Evolutionary conservation across 345 rosid species (phyloP).

Genomic region (Pugionium dolabratum): DNA sequence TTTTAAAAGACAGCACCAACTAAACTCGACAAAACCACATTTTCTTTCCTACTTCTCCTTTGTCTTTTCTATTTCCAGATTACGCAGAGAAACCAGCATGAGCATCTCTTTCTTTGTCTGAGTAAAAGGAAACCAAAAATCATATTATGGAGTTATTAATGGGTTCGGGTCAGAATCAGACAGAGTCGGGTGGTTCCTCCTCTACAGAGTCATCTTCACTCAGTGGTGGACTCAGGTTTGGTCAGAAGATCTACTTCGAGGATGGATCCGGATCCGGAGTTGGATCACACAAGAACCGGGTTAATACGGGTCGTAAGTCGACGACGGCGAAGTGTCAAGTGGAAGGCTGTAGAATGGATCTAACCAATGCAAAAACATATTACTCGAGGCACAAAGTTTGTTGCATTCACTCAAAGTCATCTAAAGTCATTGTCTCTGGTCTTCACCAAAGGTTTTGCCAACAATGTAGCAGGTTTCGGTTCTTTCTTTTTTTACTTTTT

Average conservation of each 20-base stretch:
- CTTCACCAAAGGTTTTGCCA: constrained; percentile 92
- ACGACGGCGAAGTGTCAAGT: constrained; percentile 73
- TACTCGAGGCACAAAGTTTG: constrained; percentile 93
- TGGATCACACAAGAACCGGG: constrained; percentile 42
- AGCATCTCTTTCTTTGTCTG: constrained; percentile 24
- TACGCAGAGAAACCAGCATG: constrained; percentile 26
- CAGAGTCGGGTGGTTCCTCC: constrained; percentile 54
- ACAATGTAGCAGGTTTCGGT: constrained; percentile 88
- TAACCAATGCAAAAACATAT: constrained; percentile 84
- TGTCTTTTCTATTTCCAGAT: constrained; percentile 24
- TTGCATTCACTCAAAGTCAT: constrained; percentile 74
- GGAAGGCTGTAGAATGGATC: constrained; percentile 93
- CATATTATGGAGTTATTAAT: constrained; percentile 49
- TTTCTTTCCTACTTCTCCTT: constrained; percentile 30
- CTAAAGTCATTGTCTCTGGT: constrained; percentile 77
- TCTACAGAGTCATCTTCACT: constrained; percentile 50
- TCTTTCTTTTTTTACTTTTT: neutral
- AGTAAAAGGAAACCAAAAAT: constrained; percentile 25
- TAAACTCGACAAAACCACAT: constrained; percentile 36
- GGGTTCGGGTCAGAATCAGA: constrained; percentile 52
- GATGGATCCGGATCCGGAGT: constrained; percentile 48
- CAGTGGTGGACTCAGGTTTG: constrained; percentile 70
- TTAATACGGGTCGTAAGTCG: constrained; percentile 42
- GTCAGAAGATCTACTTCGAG: constrained; percentile 79
- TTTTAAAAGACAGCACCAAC: constrained; percentile 39